These are phyloP conservation scores for Erodium maritimum DNA, from an alignment of 345 rosid species.

Conservation along the genomic window DNA sequence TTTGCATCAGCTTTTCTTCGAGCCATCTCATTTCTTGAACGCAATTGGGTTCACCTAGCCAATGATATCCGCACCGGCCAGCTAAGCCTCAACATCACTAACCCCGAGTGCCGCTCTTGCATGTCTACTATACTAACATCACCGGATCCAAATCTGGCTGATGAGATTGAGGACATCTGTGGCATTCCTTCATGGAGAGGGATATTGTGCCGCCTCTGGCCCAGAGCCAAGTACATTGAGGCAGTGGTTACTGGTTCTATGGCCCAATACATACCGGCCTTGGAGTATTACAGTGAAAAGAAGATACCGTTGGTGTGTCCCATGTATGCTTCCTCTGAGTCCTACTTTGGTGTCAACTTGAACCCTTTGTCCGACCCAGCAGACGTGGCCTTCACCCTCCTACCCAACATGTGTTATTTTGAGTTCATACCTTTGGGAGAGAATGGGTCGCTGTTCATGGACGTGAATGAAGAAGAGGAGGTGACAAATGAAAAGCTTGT, in stretches of 20 bases:
- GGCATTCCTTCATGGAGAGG: constrained; percentile 45
- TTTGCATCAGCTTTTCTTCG: constrained; percentile 57
- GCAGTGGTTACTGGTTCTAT: constrained; percentile 64
- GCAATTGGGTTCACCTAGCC: constrained; percentile 44
- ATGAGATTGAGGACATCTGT: constrained; percentile 44
- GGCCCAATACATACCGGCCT: constrained; percentile 55
- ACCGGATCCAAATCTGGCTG: constrained; percentile 34
- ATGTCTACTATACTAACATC: constrained; percentile 22
- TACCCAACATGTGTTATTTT: constrained; percentile 58
- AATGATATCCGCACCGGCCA: constrained; percentile 34
- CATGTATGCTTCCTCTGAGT: constrained; percentile 70
- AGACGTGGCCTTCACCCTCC: constrained; percentile 42
- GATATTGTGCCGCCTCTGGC: constrained; percentile 50
- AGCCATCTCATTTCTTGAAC: constrained; percentile 45
- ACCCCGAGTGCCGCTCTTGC: constrained; percentile 33
- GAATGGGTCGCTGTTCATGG: constrained; percentile 26
- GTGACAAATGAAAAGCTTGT: constrained; percentile 34
- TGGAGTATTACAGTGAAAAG: constrained; percentile 43
- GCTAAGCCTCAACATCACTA: constrained; percentile 29
- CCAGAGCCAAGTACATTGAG: constrained; percentile 52
- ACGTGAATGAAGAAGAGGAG: constrained; percentile 29
- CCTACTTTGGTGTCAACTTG: constrained; percentile 60
- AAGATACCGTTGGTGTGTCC: constrained; percentile 47
- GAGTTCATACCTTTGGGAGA: constrained; percentile 53
- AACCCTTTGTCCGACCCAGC: constrained; percentile 45